These are phyloP conservation scores for Gossypium davidsonii DNA, from an alignment of 441 rosid genomes.

Conservation along the genomic window DNA sequence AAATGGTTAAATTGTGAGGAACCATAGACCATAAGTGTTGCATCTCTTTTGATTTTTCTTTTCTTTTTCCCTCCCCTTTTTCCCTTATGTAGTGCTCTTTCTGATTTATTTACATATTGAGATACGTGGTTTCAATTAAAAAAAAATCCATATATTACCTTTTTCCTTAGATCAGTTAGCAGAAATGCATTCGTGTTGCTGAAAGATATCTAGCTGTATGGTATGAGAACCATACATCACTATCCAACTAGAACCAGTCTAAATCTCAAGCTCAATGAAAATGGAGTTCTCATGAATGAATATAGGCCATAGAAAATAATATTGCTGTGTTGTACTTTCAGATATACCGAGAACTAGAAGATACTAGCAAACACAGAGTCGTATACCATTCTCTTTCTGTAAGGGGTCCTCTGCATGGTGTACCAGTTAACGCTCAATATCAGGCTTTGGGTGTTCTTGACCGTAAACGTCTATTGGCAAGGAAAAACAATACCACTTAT, in stretches of 20 bases:
- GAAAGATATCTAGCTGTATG: background rate
- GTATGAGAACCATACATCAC: background rate
- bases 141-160: background rate
- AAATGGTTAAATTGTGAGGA: background rate
- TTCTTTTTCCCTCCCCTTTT: background rate
- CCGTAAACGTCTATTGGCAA: constrained; percentile 76
- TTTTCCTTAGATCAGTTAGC: background rate
- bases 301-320: constrained; percentile 4
- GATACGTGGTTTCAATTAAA: background rate
- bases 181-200: background rate
- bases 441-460: constrained; percentile 75
- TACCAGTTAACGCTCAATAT: constrained; percentile 57
- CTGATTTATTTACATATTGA: constrained; percentile 1
- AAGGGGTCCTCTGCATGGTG: constrained; percentile 62
- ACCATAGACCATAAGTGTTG: background rate
- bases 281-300: background rate
- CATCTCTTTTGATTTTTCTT: constrained; percentile 9
- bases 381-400: constrained; percentile 63
- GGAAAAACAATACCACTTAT: constrained; percentile 83
- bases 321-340: constrained; percentile 33
- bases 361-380: constrained; percentile 44
- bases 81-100: background rate
- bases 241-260: background rate
- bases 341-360: constrained; percentile 89
- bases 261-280: background rate